Evolutionary conservation across 2,329 filamentous ascomycete species (phyloP), one percentile per base, ranked within the genome.

Genomic region (Coniosporium tulheliwenetii): DNA sequence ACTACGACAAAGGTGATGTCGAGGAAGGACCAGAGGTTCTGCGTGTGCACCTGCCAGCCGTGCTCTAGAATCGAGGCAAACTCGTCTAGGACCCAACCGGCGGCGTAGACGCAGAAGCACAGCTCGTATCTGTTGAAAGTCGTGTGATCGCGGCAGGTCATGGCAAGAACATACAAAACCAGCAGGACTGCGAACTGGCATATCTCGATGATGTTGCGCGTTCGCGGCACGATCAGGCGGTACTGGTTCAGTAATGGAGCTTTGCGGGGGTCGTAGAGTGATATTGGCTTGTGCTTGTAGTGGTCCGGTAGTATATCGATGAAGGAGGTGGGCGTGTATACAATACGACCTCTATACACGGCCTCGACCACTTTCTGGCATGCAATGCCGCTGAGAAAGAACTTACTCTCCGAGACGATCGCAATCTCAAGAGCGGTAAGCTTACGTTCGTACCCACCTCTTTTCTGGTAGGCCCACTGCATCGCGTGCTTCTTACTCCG

Each of bases 1-100:
- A 91, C 79, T 35, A 69, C 50, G n/a, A 77, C 72, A 51, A 89
- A 93, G 4, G 75, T 76, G 37, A 89, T 77, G 55, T 91, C 85
- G 12, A 93, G 70, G 51, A 93, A 91, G 0, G 83, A 85, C 85
- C 85, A 93, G 3, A 93, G 64, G 50, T 91, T 89, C 56, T 93
- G 83, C 0, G 84, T 86, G 52, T 91, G 87, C 1, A 91, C 84
- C 43, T 76, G 74, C 82, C 82, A 77, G 39, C 73, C 69, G 53
- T 91, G 84, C 47, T 84, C 83, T 12, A 85, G 58, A 26, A 86
- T 79, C 0, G 81, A 84, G 1, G 81, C 79, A 51, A 85, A 75
- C 52, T 85, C 81, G 53, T 89, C 82, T 30, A 87, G 62, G 2
- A 76, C 76, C 84, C 85, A 91, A 13, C 85, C 85, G 45, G 79